Evolutionary conservation across 257 asterid genomes (phyloP).

Genomic region (Hygrophila difformis): DNA sequence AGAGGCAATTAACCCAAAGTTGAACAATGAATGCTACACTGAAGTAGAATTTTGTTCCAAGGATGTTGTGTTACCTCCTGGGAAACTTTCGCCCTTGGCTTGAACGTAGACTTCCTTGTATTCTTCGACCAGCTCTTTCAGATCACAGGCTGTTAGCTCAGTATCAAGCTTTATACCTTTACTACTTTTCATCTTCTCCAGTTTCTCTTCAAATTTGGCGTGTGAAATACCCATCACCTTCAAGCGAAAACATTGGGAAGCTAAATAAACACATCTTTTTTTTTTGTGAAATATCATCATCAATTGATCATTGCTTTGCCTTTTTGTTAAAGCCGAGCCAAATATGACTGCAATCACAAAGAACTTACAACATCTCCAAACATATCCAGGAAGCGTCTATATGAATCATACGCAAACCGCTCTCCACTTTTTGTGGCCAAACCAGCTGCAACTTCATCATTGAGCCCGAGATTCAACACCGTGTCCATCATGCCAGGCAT

Average conservation of each 20-base stretch:
- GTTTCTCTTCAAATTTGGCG: slow-evolving; percentile 64
- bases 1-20: background rate
- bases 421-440: slow-evolving; percentile 86
- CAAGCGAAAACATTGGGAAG: slow-evolving; percentile 1
- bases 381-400: slow-evolving; percentile 84
- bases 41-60: too few species aligned
- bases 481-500: slow-evolving; percentile 99
- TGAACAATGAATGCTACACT: too few species aligned
- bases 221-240: slow-evolving; percentile 89
- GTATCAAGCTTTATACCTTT: slow-evolving; percentile 65
- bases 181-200: slow-evolving; percentile 45
- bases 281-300: too few species aligned
- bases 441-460: slow-evolving; percentile 73
- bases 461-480: slow-evolving; percentile 79
- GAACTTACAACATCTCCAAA: slow-evolving; percentile 76
- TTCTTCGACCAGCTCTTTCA: slow-evolving; percentile 73
- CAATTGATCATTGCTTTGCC: background rate
- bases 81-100: slow-evolving; percentile 75
- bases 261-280: background rate
- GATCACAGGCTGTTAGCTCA: slow-evolving; percentile 68
- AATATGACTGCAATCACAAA: too few species aligned
- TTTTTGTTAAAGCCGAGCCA: too few species aligned
- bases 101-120: slow-evolving; percentile 72
- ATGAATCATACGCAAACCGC: slow-evolving; percentile 80
- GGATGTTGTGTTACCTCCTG: slow-evolving; percentile 48